phyloP scores from a whole-genome alignment of 2,329 filamentous ascomycete species.

The Davidsoniella australis region DNA sequence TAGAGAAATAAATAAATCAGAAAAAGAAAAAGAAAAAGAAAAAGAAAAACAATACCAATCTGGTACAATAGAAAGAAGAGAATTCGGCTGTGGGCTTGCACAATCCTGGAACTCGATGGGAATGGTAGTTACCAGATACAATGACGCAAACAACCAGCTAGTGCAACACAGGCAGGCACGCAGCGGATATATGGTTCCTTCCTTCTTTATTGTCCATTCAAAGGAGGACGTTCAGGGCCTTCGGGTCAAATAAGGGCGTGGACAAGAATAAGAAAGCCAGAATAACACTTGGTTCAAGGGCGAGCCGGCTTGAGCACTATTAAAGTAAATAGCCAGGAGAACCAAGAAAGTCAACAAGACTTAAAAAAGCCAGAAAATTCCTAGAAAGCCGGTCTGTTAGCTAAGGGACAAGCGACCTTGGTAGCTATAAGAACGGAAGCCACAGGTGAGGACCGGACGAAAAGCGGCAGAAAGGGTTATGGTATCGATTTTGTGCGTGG shows the following conservation, averaged over 20 bases:
- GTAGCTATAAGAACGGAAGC: too few relatives aligned
- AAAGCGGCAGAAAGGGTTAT: too few relatives aligned
- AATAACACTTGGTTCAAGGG: too few relatives aligned
- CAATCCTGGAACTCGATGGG: neutral
- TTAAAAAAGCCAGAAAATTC: too few relatives aligned
- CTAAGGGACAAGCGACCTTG: too few relatives aligned
- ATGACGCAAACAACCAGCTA: neutral
- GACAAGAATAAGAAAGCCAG: neutral
- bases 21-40: neutral
- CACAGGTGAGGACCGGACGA: too few relatives aligned
- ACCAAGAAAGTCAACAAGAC: neutral
- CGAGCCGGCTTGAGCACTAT: too few relatives aligned
- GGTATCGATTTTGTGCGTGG: neutral
- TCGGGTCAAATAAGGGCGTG: neutral
- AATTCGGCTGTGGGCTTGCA: neutral
- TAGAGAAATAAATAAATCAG: too few relatives aligned
- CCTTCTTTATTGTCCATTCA: neutral
- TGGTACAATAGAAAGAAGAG: neutral
- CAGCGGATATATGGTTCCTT: slow-evolving; percentile 3
- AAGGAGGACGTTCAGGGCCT: slow-evolving; percentile 2
- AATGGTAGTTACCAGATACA: slow-evolving; percentile 1
- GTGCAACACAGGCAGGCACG: slow-evolving; percentile 1
- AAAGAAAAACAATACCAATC: neutral
- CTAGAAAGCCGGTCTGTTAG: too few relatives aligned
- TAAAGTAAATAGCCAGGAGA: too few relatives aligned